Conservation (phyloP, 495 filamentous ascomycete genomes). For the Thozetella sp. region DNA sequence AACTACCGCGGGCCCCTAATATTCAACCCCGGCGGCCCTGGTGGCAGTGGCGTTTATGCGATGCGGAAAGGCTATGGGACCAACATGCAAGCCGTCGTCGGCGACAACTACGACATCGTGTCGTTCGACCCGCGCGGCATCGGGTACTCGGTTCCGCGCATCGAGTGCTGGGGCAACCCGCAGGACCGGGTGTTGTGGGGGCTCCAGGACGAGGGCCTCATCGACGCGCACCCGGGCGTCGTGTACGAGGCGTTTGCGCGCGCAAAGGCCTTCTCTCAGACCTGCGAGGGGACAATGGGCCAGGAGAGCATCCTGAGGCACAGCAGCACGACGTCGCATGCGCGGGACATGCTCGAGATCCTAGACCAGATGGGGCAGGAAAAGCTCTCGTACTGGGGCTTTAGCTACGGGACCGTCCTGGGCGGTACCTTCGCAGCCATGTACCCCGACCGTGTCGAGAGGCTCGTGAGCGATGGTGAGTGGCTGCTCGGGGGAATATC, state of each 20-base stretch:
- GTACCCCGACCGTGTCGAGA: constrained; percentile 47
- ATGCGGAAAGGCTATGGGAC: constrained; percentile 33
- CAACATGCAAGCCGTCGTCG: constrained; percentile 45
- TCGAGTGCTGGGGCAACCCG: constrained; percentile 41
- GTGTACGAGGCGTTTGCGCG: constrained; percentile 40
- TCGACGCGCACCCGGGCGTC: constrained; percentile 38
- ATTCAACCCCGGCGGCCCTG: constrained; percentile 57
- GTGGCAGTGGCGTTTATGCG: constrained; percentile 45
- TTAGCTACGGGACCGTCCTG: constrained; percentile 54
- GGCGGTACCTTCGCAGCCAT: constrained; percentile 53
- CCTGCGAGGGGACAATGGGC: constrained; percentile 29
- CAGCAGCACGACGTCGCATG: constrained; percentile 38
- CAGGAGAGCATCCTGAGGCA: constrained; percentile 29
- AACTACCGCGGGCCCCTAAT: constrained; percentile 47
- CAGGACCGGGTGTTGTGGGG: constrained; percentile 36
- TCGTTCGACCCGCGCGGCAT: constrained; percentile 53
- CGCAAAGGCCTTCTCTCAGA: constrained; percentile 32
- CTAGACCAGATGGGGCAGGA: constrained; percentile 31
- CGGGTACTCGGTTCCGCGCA: constrained; percentile 38
- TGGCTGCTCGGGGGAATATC: no score
- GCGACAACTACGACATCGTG: constrained; percentile 48
- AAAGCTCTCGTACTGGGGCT: constrained; percentile 56
- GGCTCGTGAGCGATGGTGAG: constrained; percentile 51
- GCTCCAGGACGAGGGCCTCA: constrained; percentile 32
- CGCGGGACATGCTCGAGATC: constrained; percentile 44